These are phyloP conservation scores for Mrakia hoshinonis DNA, from an alignment of 768 basidiomycete genomes.

Conservation along the genomic window DNA sequence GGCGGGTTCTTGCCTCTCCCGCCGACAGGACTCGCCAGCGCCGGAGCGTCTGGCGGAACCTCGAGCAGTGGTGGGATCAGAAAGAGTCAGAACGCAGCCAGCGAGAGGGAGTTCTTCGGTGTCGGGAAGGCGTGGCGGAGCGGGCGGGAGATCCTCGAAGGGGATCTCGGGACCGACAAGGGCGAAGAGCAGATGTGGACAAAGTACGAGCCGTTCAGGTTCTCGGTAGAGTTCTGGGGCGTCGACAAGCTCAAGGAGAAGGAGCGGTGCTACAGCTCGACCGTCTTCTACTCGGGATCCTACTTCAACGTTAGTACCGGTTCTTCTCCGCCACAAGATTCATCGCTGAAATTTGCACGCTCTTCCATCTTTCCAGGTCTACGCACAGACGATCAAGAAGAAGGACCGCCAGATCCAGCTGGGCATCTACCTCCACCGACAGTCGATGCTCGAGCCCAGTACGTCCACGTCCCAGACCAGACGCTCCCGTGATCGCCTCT, in stretches of 20 bases:
- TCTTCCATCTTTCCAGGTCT: slow-evolving; percentile 51
- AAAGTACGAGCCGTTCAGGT: slow-evolving; percentile 49
- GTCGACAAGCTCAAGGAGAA: slow-evolving; percentile 74
- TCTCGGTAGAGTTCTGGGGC: slow-evolving; percentile 85
- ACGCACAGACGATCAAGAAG: slow-evolving; percentile 78
- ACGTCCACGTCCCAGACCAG: neutral
- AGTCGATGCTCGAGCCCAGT: slow-evolving; percentile 62
- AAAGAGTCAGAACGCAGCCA: slow-evolving; percentile 15
- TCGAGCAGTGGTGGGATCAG: slow-evolving; percentile 3
- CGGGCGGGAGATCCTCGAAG: slow-evolving; percentile 30
- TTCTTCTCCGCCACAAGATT: neutral
- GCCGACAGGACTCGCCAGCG: neutral
- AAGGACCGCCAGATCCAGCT: slow-evolving; percentile 58
- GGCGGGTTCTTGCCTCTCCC: slow-evolving; percentile 35
- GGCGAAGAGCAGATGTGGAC: slow-evolving; percentile 34
- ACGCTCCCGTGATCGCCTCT: slow-evolving; percentile 15
- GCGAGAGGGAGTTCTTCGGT: slow-evolving; percentile 40
- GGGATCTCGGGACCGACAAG: neutral
- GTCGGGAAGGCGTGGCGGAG: slow-evolving; percentile 31
- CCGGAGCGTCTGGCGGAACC: neutral
- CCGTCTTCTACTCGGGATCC: slow-evolving; percentile 75
- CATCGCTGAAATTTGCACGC: neutral
- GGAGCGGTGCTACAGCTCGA: slow-evolving; percentile 69
- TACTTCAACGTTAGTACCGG: slow-evolving; percentile 41
- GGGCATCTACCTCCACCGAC: slow-evolving; percentile 81